Evolutionary conservation across 441 rosid genomes (phyloP).

Genomic region (Hypseocharis bilobata): DNA sequence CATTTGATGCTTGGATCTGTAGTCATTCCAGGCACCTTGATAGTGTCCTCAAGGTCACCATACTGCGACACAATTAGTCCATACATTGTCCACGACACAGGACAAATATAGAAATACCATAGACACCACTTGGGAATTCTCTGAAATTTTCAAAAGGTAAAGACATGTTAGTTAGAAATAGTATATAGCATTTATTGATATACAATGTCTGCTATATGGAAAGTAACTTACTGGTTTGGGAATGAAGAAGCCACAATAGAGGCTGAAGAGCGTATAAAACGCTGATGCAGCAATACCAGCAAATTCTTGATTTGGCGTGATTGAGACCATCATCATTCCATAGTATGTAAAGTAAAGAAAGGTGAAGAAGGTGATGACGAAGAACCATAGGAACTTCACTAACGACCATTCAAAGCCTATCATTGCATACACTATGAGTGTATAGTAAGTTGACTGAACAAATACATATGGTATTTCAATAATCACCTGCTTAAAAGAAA

Average conservation of each 20-base stretch:
- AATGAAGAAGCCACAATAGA: constrained; percentile 83
- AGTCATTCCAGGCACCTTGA: constrained; percentile 36
- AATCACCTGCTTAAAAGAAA: constrained; percentile 81
- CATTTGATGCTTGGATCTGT: constrained; percentile 31
- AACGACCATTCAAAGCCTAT: constrained; percentile 69
- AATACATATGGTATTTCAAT: constrained; percentile 68
- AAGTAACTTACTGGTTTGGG: constrained; percentile 62
- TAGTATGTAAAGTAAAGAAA: constrained; percentile 95
- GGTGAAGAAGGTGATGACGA: constrained; percentile 61
- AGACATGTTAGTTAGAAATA: background rate
- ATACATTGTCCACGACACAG: constrained; percentile 74
- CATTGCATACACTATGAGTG: constrained; percentile 73
- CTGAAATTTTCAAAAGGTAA: constrained; percentile 28
- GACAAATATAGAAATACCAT: constrained; percentile 88
- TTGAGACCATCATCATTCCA: constrained; percentile 78
- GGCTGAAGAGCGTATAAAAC: constrained; percentile 72
- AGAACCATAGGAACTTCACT: constrained; percentile 84
- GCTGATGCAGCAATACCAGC: constrained; percentile 74
- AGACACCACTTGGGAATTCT: constrained; percentile 82
- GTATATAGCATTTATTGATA: too few relatives aligned
- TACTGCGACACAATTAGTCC: constrained; percentile 69
- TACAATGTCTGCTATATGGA: background rate
- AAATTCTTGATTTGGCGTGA: constrained; percentile 85
- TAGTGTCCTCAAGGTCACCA: constrained; percentile 40
- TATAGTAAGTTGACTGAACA: constrained; percentile 54